These are phyloP conservation scores for Trametes meyenii DNA, from an alignment of 768 basidiomycete species.

Conservation along the genomic window DNA sequence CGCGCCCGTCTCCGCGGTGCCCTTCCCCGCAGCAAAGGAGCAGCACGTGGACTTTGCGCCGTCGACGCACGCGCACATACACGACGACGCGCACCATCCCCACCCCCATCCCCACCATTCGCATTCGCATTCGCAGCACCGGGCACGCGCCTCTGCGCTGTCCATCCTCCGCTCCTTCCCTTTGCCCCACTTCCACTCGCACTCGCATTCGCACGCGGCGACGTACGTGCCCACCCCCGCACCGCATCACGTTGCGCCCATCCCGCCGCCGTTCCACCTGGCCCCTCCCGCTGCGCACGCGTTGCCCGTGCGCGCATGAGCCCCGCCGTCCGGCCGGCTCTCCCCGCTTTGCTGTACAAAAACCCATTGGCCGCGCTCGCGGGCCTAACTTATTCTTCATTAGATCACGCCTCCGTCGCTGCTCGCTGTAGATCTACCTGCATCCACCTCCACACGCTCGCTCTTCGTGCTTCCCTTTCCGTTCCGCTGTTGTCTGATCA, in stretches of 20 bases:
- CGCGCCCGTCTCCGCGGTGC: constrained; percentile 22
- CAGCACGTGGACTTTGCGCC: constrained; percentile 21
- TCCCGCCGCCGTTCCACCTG: constrained; percentile 14
- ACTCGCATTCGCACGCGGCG: constrained; percentile 11
- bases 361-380: constrained; percentile 5
- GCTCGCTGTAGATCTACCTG: constrained; percentile 12
- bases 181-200: constrained; percentile 30
- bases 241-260: neutral
- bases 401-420: neutral
- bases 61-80: constrained; percentile 20
- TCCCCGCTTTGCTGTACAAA: constrained; percentile 20
- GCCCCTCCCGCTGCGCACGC: constrained; percentile 11
- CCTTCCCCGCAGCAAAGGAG: constrained; percentile 21
- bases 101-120: constrained; percentile 11
- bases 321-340: neutral
- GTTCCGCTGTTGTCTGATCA: no score
- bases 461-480: neutral
- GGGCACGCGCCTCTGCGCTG: constrained; percentile 29
- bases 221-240: constrained; percentile 2
- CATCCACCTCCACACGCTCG: neutral
- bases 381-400: constrained; percentile 14
- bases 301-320: constrained; percentile 19
- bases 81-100: constrained; percentile 6
- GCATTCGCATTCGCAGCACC: constrained; percentile 1
- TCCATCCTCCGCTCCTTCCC: constrained; percentile 35